Percentiles rank a stretch among this genome's conserved stretches.
Evolutionary conservation across 2,329 filamentous ascomycete genomes (phyloP).

Genomic region (Akanthomyces uredinophilus): DNA sequence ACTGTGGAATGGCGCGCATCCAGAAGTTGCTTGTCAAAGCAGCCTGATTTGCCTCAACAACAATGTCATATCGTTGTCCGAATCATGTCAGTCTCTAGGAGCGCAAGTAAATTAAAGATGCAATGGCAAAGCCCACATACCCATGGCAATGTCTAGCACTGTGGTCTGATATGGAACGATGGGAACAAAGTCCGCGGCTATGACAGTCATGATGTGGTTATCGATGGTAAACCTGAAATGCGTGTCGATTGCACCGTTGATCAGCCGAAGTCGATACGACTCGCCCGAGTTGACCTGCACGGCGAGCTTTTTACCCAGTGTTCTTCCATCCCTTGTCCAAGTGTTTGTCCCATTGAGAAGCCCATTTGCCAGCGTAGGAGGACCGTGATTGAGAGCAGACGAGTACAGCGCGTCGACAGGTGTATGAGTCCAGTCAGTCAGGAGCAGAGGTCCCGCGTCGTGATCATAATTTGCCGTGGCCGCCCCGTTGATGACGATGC

Average conservation of each 20-base stretch:
- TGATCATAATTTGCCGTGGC: conserved; percentile 55
- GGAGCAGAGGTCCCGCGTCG: conserved; percentile 54
- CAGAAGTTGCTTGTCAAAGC: conserved; percentile 35
- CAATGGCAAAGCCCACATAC: conserved; percentile 22
- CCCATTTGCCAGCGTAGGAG: conserved; percentile 35
- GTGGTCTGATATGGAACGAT: conserved; percentile 49
- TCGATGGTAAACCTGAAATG: conserved; percentile 48
- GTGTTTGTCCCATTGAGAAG: conserved; percentile 37
- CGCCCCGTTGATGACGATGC: conserved; percentile 58
- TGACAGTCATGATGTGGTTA: conserved; percentile 52
- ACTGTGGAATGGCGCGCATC: conserved; percentile 42
- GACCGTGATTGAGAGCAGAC: background rate
- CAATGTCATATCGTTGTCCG: background rate
- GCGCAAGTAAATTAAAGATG: background rate
- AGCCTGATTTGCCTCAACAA: background rate
- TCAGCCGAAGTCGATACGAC: conserved; percentile 42
- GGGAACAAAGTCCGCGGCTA: conserved; percentile 53
- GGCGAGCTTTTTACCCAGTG: conserved; percentile 29
- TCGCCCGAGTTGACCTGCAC: conserved; percentile 36
- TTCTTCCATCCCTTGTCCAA: conserved; percentile 16
- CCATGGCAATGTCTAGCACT: conserved; percentile 44
- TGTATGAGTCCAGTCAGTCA: conserved; percentile 54
- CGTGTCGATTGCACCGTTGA: conserved; percentile 42
- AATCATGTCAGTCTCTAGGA: background rate
- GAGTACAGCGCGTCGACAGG: background rate